Evolutionary conservation across 768 basidiomycete genomes (phyloP).

Genomic region (Boletus subparvulus): DNA sequence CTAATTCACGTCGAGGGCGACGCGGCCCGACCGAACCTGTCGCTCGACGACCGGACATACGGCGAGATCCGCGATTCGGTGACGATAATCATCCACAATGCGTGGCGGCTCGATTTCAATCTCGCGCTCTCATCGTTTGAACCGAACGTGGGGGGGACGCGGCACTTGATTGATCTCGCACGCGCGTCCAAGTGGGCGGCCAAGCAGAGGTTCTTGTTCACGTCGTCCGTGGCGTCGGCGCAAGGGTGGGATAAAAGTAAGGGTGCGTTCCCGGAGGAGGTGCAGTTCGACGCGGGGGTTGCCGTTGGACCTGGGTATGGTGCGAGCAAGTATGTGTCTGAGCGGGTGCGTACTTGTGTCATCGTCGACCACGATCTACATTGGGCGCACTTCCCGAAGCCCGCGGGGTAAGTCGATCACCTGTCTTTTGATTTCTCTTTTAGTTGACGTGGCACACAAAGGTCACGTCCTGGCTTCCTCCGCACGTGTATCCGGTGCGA

Average conservation of each 20-base stretch:
- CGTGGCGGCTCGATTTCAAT: slow-evolving; percentile 54
- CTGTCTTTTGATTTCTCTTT: background rate
- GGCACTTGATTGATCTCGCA: slow-evolving; percentile 26
- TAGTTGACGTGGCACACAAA: slow-evolving; percentile 6
- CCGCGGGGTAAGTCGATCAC: slow-evolving; percentile 23
- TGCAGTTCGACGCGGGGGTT: slow-evolving; percentile 23
- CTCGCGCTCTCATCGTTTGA: slow-evolving; percentile 52
- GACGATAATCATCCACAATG: slow-evolving; percentile 43
- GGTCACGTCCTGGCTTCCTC: slow-evolving; percentile 32
- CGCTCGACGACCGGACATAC: slow-evolving; percentile 22
- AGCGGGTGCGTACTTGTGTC: slow-evolving; percentile 17
- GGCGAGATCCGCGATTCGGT: slow-evolving; percentile 30
- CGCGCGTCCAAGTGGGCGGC: slow-evolving; percentile 25
- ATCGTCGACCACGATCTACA: no score
- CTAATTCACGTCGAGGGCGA: slow-evolving; percentile 33
- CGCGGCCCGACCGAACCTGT: slow-evolving; percentile 19
- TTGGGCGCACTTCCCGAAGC: slow-evolving; percentile 33
- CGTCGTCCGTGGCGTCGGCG: slow-evolving; percentile 36
- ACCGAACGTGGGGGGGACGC: slow-evolving; percentile 44
- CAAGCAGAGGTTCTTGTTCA: slow-evolving; percentile 41
- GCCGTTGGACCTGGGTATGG: slow-evolving; percentile 38
- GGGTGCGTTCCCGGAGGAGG: slow-evolving; percentile 34
- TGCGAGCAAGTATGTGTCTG: slow-evolving; percentile 31
- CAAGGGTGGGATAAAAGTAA: slow-evolving; percentile 14
- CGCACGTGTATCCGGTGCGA: slow-evolving; percentile 25